Conservation (phyloP, 2,329 filamentous ascomycete species). For the Alternaria dauci region DNA sequence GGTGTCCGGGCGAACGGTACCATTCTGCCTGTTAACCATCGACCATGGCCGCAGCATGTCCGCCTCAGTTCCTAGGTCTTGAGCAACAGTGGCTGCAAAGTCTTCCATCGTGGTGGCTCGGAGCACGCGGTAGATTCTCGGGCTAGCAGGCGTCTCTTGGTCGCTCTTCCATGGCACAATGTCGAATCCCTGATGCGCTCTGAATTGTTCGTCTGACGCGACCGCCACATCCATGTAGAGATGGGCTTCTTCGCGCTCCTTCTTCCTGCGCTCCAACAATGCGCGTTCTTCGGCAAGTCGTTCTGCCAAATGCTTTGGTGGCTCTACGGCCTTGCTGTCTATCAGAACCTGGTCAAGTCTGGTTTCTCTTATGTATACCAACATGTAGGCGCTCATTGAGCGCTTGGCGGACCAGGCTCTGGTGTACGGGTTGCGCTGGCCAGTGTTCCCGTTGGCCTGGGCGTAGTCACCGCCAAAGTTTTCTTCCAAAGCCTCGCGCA, state of each 20-base stretch:
- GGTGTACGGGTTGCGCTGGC: slow-evolving; percentile 70
- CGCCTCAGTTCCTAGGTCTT: slow-evolving; percentile 72
- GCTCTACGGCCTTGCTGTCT: slow-evolving; percentile 77
- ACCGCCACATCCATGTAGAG: slow-evolving; percentile 87
- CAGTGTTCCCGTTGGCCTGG: slow-evolving; percentile 63
- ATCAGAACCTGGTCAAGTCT: slow-evolving; percentile 83
- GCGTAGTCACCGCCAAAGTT: slow-evolving; percentile 93
- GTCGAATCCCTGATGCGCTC: slow-evolving; percentile 82
- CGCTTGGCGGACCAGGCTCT: slow-evolving; percentile 70
- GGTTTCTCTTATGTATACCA: slow-evolving; percentile 94
- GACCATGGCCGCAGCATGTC: slow-evolving; percentile 85
- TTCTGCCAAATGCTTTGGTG: slow-evolving; percentile 80
- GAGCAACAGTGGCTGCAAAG: slow-evolving; percentile 74
- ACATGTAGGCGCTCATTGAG: slow-evolving; percentile 94
- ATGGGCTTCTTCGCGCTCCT: slow-evolving; percentile 93
- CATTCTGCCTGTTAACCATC: slow-evolving; percentile 99
- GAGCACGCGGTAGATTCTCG: slow-evolving; percentile 76
- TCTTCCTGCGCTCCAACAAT: slow-evolving; percentile 76
- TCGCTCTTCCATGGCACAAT: slow-evolving; percentile 68
- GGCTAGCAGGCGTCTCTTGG: slow-evolving; percentile 68
- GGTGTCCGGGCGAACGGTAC: slow-evolving; percentile 89
- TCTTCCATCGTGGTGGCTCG: slow-evolving; percentile 79
- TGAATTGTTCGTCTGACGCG: slow-evolving; percentile 83
- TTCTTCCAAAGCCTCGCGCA: slow-evolving; percentile 90
- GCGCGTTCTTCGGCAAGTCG: slow-evolving; percentile 84